These are phyloP conservation scores for Solanum chilense DNA, from an alignment of 257 asterid species.

Conservation along the genomic window DNA sequence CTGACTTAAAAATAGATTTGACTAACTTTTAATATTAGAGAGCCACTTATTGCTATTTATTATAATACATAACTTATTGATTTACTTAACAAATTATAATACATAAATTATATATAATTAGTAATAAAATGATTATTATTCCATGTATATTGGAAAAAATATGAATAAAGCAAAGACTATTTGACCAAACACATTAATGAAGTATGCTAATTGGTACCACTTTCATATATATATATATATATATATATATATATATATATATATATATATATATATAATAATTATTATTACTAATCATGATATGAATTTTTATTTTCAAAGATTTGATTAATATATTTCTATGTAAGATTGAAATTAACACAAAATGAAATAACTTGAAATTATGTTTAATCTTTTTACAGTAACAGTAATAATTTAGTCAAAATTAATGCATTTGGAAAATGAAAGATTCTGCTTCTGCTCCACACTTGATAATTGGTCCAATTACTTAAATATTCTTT, in stretches of 20 bases:
- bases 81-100: neutral
- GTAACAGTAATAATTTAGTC: neutral
- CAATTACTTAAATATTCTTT: neutral
- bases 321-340: neutral
- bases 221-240: too few species aligned
- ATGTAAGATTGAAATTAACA: neutral
- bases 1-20: too few species aligned
- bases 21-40: too few species aligned
- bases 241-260: fast-evolving
- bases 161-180: too few species aligned
- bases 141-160: neutral
- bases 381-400: neutral
- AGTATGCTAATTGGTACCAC: too few species aligned
- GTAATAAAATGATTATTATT: neutral
- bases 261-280: too few species aligned
- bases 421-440: neutral
- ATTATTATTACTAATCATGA: too few species aligned
- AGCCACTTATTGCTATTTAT: neutral
- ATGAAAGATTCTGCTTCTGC: neutral
- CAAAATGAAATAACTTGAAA: neutral
- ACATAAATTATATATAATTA: neutral
- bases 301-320: neutral
- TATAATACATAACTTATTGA: neutral
- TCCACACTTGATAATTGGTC: neutral
- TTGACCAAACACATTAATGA: neutral